Evolutionary conservation across 176 grass and related monocot genomes (phyloP).

Genomic region (Rhipidocladum racemiflorum): DNA sequence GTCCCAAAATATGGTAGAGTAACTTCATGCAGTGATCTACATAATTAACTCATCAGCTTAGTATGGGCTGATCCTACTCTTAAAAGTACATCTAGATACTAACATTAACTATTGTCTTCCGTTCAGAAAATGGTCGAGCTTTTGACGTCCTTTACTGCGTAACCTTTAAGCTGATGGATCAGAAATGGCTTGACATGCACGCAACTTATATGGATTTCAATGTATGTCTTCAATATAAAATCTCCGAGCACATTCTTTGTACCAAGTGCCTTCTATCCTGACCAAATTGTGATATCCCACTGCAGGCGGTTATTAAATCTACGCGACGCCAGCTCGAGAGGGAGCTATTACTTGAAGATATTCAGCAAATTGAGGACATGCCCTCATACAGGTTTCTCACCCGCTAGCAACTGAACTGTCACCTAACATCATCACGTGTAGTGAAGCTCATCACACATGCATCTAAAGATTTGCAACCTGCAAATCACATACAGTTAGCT

Average conservation of each 20-base stretch:
- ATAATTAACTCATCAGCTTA: background rate
- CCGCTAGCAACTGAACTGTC: constrained; percentile 39
- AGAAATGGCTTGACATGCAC: constrained; percentile 90
- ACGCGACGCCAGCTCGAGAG: constrained; percentile 71
- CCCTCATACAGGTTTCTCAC: constrained; percentile 68
- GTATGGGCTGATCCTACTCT: background rate
- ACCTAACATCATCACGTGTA: constrained; percentile 22
- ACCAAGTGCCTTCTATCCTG: constrained; percentile 2
- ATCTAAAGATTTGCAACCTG: background rate
- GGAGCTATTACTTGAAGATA: constrained; percentile 76
- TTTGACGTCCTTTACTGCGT: constrained; percentile 96
- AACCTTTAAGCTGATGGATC: constrained; percentile 90
- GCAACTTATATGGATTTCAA: constrained; percentile 99
- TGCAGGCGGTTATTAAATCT: constrained; percentile 78
- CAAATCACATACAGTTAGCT: background rate
- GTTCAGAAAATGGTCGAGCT: constrained; percentile 77
- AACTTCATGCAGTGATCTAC: background rate
- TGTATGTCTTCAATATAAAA: constrained; percentile 35
- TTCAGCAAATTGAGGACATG: constrained; percentile 77
- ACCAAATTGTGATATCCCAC: constrained; percentile 10
- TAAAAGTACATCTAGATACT: background rate
- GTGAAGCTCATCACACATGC: constrained; percentile 5
- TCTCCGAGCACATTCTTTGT: background rate
- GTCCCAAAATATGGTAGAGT: background rate
- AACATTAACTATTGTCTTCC: constrained; percentile 21